phyloP scores from a whole-genome alignment of 2,329 filamentous ascomycete genomes.

The Paraconiothyrium brasiliense region DNA sequence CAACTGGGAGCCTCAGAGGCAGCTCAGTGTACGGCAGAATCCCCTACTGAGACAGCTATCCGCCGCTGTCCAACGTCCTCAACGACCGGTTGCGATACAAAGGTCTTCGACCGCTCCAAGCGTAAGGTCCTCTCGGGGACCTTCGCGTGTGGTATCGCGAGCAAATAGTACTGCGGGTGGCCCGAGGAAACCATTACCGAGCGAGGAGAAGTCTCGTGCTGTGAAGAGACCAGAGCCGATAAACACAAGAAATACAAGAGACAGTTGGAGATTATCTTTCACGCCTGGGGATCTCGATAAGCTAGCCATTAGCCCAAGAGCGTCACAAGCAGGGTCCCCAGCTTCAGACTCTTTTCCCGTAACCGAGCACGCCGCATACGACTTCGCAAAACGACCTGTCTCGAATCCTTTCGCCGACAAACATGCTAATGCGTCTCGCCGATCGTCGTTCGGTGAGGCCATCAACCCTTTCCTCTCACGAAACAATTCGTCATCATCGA shows the following conservation, averaged over 20 bases:
- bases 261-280: conserved; percentile 16
- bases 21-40: conserved; percentile 17
- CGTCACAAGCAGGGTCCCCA: not conserved
- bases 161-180: not conserved
- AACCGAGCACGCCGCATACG: not conserved
- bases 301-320: conserved; percentile 11
- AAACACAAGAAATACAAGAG: not conserved
- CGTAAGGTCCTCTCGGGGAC: conserved; percentile 4
- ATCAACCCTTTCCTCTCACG: conserved; percentile 12
- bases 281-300: conserved; percentile 11
- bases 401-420: conserved; percentile 4
- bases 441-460: not conserved
- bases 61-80: not conserved
- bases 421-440: not conserved
- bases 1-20: conserved; percentile 29
- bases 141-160: not conserved
- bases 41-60: not conserved
- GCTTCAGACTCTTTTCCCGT: not conserved
- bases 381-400: not conserved
- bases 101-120: conserved; percentile 13
- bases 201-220: not conserved
- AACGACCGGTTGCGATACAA: conserved; percentile 3
- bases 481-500: conserved; percentile 19
- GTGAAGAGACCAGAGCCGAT: not conserved
- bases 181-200: not conserved